Evolutionary conservation across 2,329 filamentous ascomycete genomes (phyloP).

Genomic region (Amphichorda felina): DNA sequence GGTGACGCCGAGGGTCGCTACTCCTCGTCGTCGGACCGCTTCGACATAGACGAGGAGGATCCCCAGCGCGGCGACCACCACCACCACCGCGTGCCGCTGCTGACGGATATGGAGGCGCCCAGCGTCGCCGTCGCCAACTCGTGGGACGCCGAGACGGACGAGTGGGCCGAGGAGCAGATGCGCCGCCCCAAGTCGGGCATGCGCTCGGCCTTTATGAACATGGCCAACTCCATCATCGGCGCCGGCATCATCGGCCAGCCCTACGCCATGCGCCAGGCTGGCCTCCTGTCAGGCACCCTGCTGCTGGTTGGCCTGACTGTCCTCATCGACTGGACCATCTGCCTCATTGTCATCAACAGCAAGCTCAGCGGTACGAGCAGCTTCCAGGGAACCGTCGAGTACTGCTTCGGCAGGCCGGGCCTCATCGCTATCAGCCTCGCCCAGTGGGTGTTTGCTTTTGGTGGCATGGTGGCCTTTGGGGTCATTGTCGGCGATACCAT

Average conservation of each 20-base stretch:
- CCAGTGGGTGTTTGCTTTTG: conserved; percentile 98
- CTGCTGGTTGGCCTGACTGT: conserved; percentile 71
- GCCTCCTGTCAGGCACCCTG: conserved; percentile 66
- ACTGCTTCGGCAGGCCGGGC: conserved; percentile 83
- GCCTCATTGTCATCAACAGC: conserved; percentile 92
- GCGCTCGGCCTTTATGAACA: conserved; percentile 93
- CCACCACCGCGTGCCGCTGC: conserved; percentile 56
- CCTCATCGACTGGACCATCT: conserved; percentile 93
- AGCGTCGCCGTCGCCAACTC: conserved; percentile 56
- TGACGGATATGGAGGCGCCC: conserved; percentile 76
- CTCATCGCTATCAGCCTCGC: conserved; percentile 81
- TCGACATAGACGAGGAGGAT: conserved; percentile 19
- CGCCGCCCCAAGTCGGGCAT: conserved; percentile 72
- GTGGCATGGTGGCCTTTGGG: conserved; percentile 96
- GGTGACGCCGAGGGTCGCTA: conserved; percentile 7
- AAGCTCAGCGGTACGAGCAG: conserved; percentile 90
- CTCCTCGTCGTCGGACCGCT: not conserved
- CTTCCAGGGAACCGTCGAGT: conserved; percentile 91
- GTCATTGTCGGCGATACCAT: conserved; percentile 97
- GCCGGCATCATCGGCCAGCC: conserved; percentile 73
- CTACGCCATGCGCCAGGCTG: conserved; percentile 91
- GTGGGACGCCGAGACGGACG: conserved; percentile 26
- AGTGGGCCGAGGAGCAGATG: conserved; percentile 41
- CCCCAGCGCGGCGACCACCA: conserved; percentile 36
- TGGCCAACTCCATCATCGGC: conserved; percentile 96